Evolutionary conservation across 805 yeast species (phyloP).

Genomic region (Yarrowia porcina): DNA sequence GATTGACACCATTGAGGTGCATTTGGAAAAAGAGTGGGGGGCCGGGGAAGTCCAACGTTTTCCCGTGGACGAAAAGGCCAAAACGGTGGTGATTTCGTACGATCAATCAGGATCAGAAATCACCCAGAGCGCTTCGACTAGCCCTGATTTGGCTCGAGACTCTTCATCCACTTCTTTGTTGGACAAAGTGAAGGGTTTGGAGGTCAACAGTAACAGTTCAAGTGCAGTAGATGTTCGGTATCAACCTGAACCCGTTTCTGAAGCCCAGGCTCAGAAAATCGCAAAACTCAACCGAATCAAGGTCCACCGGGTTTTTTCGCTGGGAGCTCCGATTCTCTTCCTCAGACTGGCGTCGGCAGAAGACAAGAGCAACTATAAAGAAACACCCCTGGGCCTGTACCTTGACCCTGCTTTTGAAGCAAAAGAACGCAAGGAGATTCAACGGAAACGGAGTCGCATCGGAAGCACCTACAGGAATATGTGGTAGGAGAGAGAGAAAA

Average conservation of each 20-base stretch:
- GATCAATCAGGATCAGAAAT: background rate
- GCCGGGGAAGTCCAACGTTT: background rate
- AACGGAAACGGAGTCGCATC: background rate
- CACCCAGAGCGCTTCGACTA: background rate
- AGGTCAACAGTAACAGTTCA: background rate
- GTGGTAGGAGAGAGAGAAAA: background rate
- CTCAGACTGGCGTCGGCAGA: background rate
- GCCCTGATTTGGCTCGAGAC: background rate
- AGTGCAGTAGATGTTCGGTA: background rate
- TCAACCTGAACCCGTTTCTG: background rate
- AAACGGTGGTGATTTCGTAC: background rate
- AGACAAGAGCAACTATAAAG: background rate
- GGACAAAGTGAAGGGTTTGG: background rate
- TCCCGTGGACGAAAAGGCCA: background rate
- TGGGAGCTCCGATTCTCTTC: background rate
- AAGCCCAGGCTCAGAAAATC: background rate
- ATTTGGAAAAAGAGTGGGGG: background rate
- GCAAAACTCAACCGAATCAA: background rate
- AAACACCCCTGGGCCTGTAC: conserved; percentile 13
- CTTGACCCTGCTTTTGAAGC: conserved; percentile 17
- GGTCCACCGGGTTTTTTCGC: background rate
- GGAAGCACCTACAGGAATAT: background rate
- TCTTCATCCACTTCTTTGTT: background rate
- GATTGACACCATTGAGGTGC: background rate
- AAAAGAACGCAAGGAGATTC: background rate